A percentile compares a stretch with the other conserved stretches of the same genome.
phyloP scores from a whole-genome alignment of 2,329 filamentous ascomycete species.

The Phialocephala sp. region DNA sequence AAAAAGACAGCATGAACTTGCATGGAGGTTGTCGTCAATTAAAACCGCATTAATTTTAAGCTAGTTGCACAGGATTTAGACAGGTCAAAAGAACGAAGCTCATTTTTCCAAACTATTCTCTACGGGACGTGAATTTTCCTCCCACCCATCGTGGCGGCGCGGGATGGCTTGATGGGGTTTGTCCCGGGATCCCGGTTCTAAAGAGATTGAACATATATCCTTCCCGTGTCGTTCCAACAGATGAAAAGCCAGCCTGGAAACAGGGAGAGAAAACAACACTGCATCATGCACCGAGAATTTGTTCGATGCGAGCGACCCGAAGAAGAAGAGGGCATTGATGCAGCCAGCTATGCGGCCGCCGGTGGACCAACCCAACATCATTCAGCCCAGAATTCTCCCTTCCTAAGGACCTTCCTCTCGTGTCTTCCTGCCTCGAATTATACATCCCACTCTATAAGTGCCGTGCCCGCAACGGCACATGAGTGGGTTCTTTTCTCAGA shows the following conservation, averaged over 20 bases:
- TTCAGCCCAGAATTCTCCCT: neutral
- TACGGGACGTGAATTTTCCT: neutral
- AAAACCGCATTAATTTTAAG: slow-evolving; percentile 8
- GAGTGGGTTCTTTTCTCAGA: neutral
- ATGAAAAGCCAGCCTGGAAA: neutral
- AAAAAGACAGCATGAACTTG: slow-evolving; percentile 4
- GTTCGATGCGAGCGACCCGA: neutral
- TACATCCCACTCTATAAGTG: neutral
- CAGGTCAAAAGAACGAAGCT: slow-evolving; percentile 5
- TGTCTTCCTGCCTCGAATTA: neutral
- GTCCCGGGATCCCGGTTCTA: neutral
- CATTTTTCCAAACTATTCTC: neutral
- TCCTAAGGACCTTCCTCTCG: neutral
- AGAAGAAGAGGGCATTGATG: neutral
- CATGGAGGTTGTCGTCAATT: neutral
- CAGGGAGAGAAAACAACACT: slow-evolving; percentile 1
- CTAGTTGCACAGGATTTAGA: neutral
- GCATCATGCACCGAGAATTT: slow-evolving; percentile 1
- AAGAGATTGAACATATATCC: neutral
- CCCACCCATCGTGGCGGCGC: neutral
- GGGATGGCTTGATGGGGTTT: neutral
- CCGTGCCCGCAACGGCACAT: neutral
- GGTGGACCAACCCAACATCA: neutral
- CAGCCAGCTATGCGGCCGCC: neutral
- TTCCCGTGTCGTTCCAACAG: neutral